Percentiles rank a stretch among this genome's conserved stretches.
These are phyloP conservation scores for Fraxinus ornus DNA, from an alignment of 305 asterid species.

Conservation along the genomic window DNA sequence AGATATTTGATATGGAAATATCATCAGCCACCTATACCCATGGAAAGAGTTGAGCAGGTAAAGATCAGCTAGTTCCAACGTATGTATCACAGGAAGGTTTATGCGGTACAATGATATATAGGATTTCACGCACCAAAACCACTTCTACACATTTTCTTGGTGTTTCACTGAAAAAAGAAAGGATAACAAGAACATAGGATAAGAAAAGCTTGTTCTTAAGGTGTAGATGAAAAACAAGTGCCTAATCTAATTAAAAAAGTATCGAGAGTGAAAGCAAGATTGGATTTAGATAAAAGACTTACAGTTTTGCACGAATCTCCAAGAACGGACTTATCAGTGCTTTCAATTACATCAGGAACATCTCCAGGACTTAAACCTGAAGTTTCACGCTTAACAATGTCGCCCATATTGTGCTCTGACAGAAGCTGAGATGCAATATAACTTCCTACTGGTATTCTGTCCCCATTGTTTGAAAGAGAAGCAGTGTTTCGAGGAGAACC, in stretches of 20 bases:
- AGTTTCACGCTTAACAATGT: constrained; percentile 36
- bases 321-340: constrained; percentile 29
- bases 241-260: not conserved
- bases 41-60: not conserved
- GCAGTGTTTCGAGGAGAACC: constrained; percentile 31
- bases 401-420: constrained; percentile 36
- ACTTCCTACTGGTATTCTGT: constrained; percentile 40
- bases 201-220: not conserved
- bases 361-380: constrained; percentile 44
- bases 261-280: not conserved
- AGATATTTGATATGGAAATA: not conserved
- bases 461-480: constrained; percentile 44
- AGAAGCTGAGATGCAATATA: constrained; percentile 51
- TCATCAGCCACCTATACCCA: not conserved
- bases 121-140: not conserved
- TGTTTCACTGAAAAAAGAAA: not conserved
- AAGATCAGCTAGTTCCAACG: not conserved
- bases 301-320: constrained; percentile 34
- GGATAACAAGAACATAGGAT: not conserved
- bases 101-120: not conserved
- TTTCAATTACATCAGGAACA: constrained; percentile 37
- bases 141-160: not conserved
- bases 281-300: constrained; percentile 22
- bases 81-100: not conserved
- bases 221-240: not conserved